phyloP scores from a whole-genome alignment of 352 stramenopile genomes.

The Aphanomyces invadans region DNA sequence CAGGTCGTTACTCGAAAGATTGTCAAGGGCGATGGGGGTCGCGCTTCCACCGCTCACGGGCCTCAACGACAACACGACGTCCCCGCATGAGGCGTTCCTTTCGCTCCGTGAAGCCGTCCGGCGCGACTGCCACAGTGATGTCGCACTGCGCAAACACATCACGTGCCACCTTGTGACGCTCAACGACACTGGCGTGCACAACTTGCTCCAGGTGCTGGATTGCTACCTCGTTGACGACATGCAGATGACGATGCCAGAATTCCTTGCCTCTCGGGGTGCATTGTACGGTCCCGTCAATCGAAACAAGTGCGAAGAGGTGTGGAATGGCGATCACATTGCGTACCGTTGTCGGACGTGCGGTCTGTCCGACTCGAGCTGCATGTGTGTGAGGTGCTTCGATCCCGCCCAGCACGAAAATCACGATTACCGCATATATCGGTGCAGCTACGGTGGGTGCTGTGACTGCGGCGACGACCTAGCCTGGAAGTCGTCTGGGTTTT shows the following conservation, averaged over 20 bases:
- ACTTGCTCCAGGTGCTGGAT: neutral
- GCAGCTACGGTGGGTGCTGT: constrained; percentile 69
- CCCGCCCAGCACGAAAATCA: constrained; percentile 68
- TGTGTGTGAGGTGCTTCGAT: constrained; percentile 78
- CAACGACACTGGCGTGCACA: neutral
- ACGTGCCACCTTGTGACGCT: neutral
- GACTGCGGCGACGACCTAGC: constrained; percentile 74
- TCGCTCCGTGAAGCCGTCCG: neutral
- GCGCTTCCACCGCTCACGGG: neutral
- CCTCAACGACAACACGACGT: neutral
- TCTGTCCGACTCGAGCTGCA: constrained; percentile 80
- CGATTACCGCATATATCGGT: constrained; percentile 76
- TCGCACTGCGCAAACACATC: neutral
- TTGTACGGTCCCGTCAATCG: constrained; percentile 57
- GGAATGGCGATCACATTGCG: constrained; percentile 81
- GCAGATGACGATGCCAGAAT: neutral
- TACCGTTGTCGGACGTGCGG: constrained; percentile 76
- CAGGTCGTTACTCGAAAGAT: neutral
- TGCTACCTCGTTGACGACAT: neutral
- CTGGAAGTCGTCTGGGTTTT: constrained; percentile 72
- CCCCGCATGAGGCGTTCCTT: neutral
- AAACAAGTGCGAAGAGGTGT: constrained; percentile 81
- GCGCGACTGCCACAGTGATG: neutral
- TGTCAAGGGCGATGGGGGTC: neutral
- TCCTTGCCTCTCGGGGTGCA: neutral